Evolutionary conservation across 2,329 filamentous ascomycete species (phyloP).

Genomic region (Trichoderma atroviride): DNA sequence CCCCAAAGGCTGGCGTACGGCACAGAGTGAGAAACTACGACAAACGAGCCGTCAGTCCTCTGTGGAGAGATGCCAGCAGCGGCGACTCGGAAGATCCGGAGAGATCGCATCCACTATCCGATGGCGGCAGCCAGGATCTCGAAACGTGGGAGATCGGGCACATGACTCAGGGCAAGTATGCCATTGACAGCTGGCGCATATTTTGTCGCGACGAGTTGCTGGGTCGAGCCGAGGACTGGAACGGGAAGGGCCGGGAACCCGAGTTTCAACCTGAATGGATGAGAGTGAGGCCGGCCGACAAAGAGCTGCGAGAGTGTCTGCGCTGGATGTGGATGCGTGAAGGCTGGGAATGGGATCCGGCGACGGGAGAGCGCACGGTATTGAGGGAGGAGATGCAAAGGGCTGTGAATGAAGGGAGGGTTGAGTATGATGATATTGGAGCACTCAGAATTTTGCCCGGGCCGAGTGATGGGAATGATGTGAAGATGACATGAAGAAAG

Average conservation of each 20-base stretch:
- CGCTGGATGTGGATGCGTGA: conserved; percentile 92
- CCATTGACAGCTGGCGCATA: conserved; percentile 88
- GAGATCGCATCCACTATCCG: not conserved
- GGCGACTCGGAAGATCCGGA: conserved; percentile 18
- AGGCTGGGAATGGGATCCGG: conserved; percentile 78
- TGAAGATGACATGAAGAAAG: not conserved
- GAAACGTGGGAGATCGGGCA: conserved; percentile 82
- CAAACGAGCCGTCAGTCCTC: conserved; percentile 37
- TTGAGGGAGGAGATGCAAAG: conserved; percentile 56
- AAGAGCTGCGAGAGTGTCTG: conserved; percentile 84
- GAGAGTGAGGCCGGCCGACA: conserved; percentile 78
- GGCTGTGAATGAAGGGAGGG: conserved; percentile 60
- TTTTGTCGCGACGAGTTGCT: conserved; percentile 83
- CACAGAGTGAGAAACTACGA: conserved; percentile 57
- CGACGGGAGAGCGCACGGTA: conserved; percentile 64
- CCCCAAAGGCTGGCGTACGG: conserved; percentile 61
- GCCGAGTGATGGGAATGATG: not conserved
- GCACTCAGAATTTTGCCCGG: conserved; percentile 47
- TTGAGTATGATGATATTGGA: conserved; percentile 58
- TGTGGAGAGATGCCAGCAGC: conserved; percentile 5
- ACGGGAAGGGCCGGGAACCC: conserved; percentile 54
- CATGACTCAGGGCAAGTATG: conserved; percentile 79
- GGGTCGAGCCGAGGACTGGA: conserved; percentile 66
- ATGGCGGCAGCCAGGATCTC: conserved; percentile 27
- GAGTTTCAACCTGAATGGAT: conserved; percentile 88